Percentiles rank a stretch among this genome's conserved stretches.
These are phyloP conservation scores for Glycine soja DNA, from an alignment of 306 rosid genomes.

Conservation along the genomic window DNA sequence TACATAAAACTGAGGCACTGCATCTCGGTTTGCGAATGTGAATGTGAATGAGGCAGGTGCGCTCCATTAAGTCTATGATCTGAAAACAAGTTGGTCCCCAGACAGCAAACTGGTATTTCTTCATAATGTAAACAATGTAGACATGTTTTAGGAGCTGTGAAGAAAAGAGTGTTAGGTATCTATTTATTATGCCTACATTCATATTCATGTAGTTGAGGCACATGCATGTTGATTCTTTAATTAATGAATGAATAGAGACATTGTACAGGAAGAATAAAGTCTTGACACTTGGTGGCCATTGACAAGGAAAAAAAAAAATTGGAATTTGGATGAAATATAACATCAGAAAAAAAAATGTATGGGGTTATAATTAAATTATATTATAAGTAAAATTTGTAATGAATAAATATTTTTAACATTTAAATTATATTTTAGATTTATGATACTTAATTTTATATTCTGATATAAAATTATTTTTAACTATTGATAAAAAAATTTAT, in stretches of 20 bases:
- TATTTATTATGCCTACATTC: not conserved
- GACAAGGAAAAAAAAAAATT: not conserved
- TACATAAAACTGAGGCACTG: not conserved
- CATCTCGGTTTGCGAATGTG: not conserved
- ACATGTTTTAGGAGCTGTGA: not conserved
- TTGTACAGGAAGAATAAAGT: not conserved
- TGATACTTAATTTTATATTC: no score
- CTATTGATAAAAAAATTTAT: no score
- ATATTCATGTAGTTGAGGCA: not conserved
- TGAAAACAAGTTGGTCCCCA: not conserved
- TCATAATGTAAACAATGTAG: not conserved
- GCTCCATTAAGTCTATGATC: not conserved
- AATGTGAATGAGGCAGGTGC: not conserved
- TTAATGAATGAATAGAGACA: not conserved
- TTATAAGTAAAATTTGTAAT: no score
- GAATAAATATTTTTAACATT: no score
- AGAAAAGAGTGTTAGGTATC: constrained; percentile 10
- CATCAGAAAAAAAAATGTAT: no score
- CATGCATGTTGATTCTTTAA: not conserved
- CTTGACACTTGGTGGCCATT: not conserved
- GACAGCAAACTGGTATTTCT: not conserved
- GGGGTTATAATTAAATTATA: no score
- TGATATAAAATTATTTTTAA: no score
- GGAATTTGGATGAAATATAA: not conserved
- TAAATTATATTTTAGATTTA: no score